Evolutionary conservation across 2,329 filamentous ascomycete species (phyloP).

Genomic region (Colletotrichum aenigma): DNA sequence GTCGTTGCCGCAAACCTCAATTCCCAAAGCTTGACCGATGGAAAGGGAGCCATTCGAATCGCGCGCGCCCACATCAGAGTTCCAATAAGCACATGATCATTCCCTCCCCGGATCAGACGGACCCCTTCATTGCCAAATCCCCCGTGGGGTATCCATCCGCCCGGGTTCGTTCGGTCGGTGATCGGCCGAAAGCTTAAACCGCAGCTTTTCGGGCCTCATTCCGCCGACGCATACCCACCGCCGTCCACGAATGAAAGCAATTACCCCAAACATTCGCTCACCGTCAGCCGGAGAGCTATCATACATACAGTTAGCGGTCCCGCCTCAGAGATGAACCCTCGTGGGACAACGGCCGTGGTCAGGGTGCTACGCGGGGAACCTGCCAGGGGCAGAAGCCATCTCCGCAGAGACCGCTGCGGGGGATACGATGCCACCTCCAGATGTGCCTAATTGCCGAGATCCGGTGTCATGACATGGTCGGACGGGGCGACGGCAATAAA

Average conservation of each 20-base stretch:
- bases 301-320: conserved; percentile 7
- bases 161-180: not conserved
- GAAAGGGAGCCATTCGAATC: too few species aligned
- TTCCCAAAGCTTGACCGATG: not conserved
- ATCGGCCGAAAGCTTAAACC: not conserved
- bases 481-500: not conserved
- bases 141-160: not conserved
- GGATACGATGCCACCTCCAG: not conserved
- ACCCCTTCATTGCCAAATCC: not conserved
- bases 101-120: not conserved
- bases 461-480: not conserved
- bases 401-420: not conserved
- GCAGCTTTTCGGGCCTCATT: not conserved
- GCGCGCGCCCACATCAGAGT: too few species aligned
- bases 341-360: not conserved
- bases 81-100: not conserved
- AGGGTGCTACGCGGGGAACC: not conserved
- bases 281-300: not conserved
- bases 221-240: not conserved
- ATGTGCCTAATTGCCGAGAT: conserved; percentile 1
- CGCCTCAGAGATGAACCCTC: not conserved
- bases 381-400: not conserved
- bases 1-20: not conserved
- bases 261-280: not conserved
- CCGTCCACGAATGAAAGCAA: not conserved